phyloP scores from a whole-genome alignment of 2,329 filamentous ascomycete species.

The Lecanicillium sp. region DNA sequence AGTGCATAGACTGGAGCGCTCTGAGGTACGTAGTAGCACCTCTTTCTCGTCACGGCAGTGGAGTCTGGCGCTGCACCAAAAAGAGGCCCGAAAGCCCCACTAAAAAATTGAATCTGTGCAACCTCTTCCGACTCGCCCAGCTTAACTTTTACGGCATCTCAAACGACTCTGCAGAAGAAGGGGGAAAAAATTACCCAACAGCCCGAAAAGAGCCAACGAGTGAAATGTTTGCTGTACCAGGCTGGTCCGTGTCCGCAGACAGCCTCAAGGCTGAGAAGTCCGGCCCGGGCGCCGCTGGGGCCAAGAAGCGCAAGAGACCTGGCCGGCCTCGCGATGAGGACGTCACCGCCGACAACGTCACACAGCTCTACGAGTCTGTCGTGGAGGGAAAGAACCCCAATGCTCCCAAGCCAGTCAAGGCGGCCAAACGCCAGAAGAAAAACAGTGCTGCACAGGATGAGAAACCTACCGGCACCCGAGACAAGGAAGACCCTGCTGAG shows the following conservation, averaged over 20 bases:
- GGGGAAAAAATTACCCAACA: conserved; percentile 3
- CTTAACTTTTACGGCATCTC: not conserved
- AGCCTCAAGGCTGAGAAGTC: conserved; percentile 62
- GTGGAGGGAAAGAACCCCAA: conserved; percentile 59
- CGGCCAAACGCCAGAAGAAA: conserved; percentile 32
- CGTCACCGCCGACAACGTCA: conserved; percentile 65
- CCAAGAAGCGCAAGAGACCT: conserved; percentile 53
- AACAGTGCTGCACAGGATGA: conserved; percentile 9
- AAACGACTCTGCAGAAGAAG: not conserved
- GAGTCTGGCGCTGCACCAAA: not conserved
- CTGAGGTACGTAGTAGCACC: too few relatives aligned
- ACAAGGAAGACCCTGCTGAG: conserved; percentile 15
- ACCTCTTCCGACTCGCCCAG: not conserved
- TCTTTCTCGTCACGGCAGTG: too few relatives aligned
- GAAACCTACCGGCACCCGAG: conserved; percentile 14
- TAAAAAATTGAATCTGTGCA: conserved; percentile 12
- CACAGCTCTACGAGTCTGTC: conserved; percentile 70
- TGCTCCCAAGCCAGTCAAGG: conserved; percentile 17
- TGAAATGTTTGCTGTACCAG: conserved; percentile 84
- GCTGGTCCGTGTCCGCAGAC: conserved; percentile 77
- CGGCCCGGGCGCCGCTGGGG: conserved; percentile 36
- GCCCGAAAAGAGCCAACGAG: not conserved
- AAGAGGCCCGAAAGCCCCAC: conserved; percentile 11
- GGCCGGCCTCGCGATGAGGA: conserved; percentile 26
- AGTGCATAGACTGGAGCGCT: too few relatives aligned